Base-by-base conservation (phyloP, 2,329 filamentous ascomycete genomes). In the Davidsoniella eucalypti region DNA sequence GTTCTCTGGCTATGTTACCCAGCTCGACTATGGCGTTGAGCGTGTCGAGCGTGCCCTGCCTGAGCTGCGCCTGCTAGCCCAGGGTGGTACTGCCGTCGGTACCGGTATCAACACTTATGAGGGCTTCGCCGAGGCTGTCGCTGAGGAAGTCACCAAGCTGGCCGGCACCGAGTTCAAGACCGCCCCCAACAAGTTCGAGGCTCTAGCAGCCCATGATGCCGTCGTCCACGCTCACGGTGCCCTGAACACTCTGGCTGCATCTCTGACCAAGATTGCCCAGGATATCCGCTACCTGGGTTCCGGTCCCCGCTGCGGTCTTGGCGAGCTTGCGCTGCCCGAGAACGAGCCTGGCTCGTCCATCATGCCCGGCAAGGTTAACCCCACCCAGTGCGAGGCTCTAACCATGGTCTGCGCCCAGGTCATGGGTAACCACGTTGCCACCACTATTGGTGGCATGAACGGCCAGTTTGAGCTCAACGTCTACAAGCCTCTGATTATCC, bases 341-440 rank as follows among this genome's bases (percentile, higher is more conserved):
- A 98, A 98, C 70, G 92, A 98, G 73, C 92, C 92, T 33, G 90
- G 90, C 56, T 92, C 84, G 62, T 93, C 85, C 59, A 96, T 98
- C 73, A 98, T 98, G 92, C 92, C 92, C 42, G 92, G 92, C 62
- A 98, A 98, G 74, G 92, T 98, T 65, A 98, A 98, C 73, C 92
- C 92, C 29, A 98, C 92, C 29, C 92, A 98, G 70, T 94, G 87
- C 69, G 92, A 98, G 73, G 85, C 87, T 55, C 71, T 98, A 65
- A 96, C 92, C 59, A 98, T 98, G 92, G 74, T 96, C 54, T 95
- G 90, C 71, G 80, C 86, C 17, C 92, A 98, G 69, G 90, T 98
- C 55, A 94, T 96, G 76, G 92, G 92, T 62, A 98, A 98, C 75
- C 81, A 96, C 64, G 83, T 87, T 49, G 87, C 92, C 37, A 81